Evolutionary conservation across 148 eudicot genomes (phyloP).

Genomic region (Gaultheria prostrata): DNA sequence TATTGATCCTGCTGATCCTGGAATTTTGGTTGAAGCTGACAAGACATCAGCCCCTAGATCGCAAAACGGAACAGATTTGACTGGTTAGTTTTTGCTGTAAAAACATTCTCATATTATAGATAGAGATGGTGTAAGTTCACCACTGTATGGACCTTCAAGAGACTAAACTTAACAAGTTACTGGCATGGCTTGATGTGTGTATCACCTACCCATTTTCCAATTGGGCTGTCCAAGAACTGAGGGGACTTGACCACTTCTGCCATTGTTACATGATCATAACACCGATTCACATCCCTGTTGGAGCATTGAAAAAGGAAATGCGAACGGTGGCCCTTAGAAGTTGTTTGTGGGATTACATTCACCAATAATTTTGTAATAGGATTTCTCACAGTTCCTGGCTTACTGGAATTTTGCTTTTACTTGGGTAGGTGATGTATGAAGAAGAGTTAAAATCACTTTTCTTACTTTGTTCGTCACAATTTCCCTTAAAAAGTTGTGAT

Average conservation of each 20-base stretch:
- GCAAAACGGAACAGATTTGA: conserved; percentile 53
- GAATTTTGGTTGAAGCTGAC: conserved; percentile 68
- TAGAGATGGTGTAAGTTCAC: conserved; percentile 1
- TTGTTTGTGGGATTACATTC: background rate
- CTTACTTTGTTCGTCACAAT: background rate
- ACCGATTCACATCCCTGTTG: background rate
- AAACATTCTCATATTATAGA: conserved; percentile 2
- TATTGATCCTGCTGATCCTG: conserved; percentile 98
- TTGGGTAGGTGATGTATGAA: background rate
- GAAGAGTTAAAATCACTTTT: background rate
- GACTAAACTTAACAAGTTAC: background rate
- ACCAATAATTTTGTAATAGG: background rate
- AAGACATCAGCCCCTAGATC: conserved; percentile 41
- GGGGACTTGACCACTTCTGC: background rate
- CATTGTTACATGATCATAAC: background rate
- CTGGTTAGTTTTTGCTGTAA: conserved; percentile 39
- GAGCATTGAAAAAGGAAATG: background rate
- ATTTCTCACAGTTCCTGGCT: conserved; percentile 1
- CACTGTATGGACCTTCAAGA: background rate
- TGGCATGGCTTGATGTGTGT: background rate
- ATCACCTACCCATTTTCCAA: background rate
- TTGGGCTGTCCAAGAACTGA: background rate
- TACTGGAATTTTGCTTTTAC: background rate
- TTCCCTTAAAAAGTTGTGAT: background rate
- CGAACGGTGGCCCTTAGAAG: background rate